Evolutionary conservation across 1,284 basidiomycete genomes (phyloP).

Genomic region (Ceratobasidium sp.): DNA sequence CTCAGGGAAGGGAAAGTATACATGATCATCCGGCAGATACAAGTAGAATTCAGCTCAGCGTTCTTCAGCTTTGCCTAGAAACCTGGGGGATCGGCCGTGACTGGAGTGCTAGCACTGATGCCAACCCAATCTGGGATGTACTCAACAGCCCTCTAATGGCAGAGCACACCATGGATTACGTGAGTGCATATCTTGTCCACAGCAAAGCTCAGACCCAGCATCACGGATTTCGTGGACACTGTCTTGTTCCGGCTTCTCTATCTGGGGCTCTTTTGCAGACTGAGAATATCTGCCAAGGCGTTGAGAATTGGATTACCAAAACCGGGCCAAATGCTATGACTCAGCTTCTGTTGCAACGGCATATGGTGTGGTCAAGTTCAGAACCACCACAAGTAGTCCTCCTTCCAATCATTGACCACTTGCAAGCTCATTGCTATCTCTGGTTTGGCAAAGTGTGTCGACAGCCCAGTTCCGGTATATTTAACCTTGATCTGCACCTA

Average conservation of each 20-base stretch:
- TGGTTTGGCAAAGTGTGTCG: not conserved
- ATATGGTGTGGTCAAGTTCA: not conserved
- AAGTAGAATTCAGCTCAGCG: too few relatives aligned
- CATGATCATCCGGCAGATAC: too few relatives aligned
- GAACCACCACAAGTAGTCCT: not conserved
- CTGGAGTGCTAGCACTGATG: not conserved
- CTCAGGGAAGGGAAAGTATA: too few relatives aligned
- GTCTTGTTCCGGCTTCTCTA: not conserved
- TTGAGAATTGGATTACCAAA: not conserved
- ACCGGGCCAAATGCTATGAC: not conserved
- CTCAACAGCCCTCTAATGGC: not conserved
- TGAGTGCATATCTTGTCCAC: not conserved
- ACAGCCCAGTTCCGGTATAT: not conserved
- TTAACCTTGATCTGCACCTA: not conserved
- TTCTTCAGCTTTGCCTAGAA: not conserved
- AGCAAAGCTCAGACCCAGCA: not conserved
- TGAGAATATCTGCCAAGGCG: not conserved
- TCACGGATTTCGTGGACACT: not conserved
- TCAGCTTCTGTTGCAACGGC: not conserved
- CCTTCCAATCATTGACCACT: not conserved
- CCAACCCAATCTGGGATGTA: not conserved
- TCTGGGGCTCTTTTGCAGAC: not conserved
- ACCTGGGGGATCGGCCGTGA: not conserved
- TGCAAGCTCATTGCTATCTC: slow-evolving; percentile 7
- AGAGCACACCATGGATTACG: slow-evolving; percentile 6